A percentile compares a stretch with the other conserved stretches of the same genome.
Evolutionary conservation across 116 monocot genomes (phyloP).

Genomic region (Phalaenopsis hybrid): DNA sequence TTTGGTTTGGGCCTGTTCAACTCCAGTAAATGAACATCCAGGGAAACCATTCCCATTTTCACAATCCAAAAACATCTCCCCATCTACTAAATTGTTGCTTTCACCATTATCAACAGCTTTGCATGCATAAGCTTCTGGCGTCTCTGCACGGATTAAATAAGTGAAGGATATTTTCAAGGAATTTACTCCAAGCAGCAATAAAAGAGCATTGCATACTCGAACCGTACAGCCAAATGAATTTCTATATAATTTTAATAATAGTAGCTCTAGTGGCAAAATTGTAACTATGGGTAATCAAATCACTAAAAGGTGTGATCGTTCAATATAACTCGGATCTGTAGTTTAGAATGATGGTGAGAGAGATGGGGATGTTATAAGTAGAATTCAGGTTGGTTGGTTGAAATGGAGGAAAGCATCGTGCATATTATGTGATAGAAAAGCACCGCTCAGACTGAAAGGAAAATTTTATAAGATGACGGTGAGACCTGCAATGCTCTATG

Average conservation of each 20-base stretch:
- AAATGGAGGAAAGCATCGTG: too few species aligned
- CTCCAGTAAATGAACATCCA: constrained; percentile 24
- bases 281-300: too few species aligned
- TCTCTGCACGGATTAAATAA: constrained; percentile 23
- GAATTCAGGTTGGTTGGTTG: too few species aligned
- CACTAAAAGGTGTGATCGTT: too few species aligned
- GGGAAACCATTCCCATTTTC: constrained; percentile 49
- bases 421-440: too few species aligned
- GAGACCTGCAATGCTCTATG: too few species aligned
- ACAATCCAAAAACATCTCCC: constrained; percentile 36
- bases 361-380: too few species aligned
- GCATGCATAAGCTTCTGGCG: constrained; percentile 16
- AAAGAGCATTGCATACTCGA: background rate
- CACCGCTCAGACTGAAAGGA: too few species aligned
- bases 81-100: constrained; percentile 37
- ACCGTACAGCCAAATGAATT: background rate
- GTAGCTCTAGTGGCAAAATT: too few species aligned
- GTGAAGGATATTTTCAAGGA: background rate
- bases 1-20: constrained; percentile 37
- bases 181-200: background rate
- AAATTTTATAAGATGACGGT: too few species aligned
- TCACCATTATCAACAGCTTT: constrained; percentile 26
- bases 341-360: too few species aligned
- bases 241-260: background rate
- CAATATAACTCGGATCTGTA: too few species aligned